Evolutionary conservation across 805 yeast species (phyloP), one percentile per base, ranked within the genome.

Genomic region (Priceomyces castillae): DNA sequence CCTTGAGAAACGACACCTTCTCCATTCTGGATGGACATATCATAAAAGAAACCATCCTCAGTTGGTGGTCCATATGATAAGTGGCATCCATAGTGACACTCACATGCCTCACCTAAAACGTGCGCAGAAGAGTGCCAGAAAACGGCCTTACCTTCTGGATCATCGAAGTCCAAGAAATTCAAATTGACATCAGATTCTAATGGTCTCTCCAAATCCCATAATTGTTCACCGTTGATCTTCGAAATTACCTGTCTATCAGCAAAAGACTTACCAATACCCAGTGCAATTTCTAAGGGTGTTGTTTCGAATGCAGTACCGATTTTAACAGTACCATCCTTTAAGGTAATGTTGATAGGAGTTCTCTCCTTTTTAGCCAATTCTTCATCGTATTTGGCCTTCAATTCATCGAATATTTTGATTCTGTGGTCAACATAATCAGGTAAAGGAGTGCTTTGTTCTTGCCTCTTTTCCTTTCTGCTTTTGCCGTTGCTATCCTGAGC

Each of bases 51-150:
- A 37, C 99, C 99, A 51, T 92, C 98, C 43, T 84, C 89, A 47
- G 97, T 92, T 65, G 99, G 99, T 25, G 99, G 99, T 53, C 99
- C 99, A 49, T 68, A 65, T 23, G 75, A 70, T 52, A 94, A 81
- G 65, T 92, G 96, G 52, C 96, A 95, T 54, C 97, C 98, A 64
- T 84, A 75, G 67, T 89, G 94, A 66, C 97, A 85, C 73, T 94
- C 99, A 74, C 96, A 86, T 39, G 97, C 92, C 74, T 94, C 99
- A 70, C 99, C 99, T 56, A 94, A 74, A 43, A 94, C 92, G 70
- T 94, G 99, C 41, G 99, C 99, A 53, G 96, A 86, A 2, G 99
- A 94, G 67, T 94, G 99, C 99, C 99, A 94, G 72, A 94, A 94
- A 28, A 92, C 98, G 52, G 82, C 81, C 64, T 84, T 88, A 67